Percentiles rank a stretch among this genome's conserved stretches.
Evolutionary conservation across 2,329 filamentous ascomycete species (phyloP).

Genomic region (Juglanconis juglandina): DNA sequence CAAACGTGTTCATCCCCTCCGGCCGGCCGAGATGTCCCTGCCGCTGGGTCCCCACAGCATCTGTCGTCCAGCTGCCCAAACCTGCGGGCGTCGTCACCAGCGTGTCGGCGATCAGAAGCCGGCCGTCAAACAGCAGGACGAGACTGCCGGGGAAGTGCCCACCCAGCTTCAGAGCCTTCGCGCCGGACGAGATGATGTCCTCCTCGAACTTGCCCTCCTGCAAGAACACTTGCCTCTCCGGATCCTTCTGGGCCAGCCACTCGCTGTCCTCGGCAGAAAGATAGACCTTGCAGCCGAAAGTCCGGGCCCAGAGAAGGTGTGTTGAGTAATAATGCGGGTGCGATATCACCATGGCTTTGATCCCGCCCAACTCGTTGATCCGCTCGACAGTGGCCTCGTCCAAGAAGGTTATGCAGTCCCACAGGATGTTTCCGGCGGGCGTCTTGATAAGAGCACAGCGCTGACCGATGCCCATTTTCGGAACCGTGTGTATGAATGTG

Average conservation of each 20-base stretch:
- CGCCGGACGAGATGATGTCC: constrained; percentile 41
- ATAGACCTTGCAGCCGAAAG: constrained; percentile 69
- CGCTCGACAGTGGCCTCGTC: constrained; percentile 58
- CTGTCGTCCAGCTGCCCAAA: constrained; percentile 43
- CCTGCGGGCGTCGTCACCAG: constrained; percentile 66
- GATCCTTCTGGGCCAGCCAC: constrained; percentile 55
- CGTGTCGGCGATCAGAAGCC: constrained; percentile 74
- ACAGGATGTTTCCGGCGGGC: constrained; percentile 67
- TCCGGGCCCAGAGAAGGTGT: constrained; percentile 68
- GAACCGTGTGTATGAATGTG: constrained; percentile 46
- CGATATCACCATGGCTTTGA: constrained; percentile 70
- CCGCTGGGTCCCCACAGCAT: constrained; percentile 36
- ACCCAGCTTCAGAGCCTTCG: constrained; percentile 65
- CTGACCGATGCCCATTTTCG: constrained; percentile 71
- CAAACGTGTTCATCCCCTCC: constrained; percentile 49
- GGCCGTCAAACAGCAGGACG: constrained; percentile 58
- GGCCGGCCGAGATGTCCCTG: constrained; percentile 29
- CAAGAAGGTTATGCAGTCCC: constrained; percentile 72
- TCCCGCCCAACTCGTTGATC: constrained; percentile 60
- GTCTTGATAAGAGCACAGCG: constrained; percentile 68
- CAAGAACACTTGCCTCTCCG: constrained; percentile 46
- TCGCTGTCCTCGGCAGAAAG: constrained; percentile 59
- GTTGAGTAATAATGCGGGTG: constrained; percentile 84
- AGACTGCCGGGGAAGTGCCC: constrained; percentile 78
- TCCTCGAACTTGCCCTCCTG: constrained; percentile 36